These are phyloP conservation scores for Cytospora schulzeri DNA, from an alignment of 2,329 filamentous ascomycete species.

Conservation along the genomic window DNA sequence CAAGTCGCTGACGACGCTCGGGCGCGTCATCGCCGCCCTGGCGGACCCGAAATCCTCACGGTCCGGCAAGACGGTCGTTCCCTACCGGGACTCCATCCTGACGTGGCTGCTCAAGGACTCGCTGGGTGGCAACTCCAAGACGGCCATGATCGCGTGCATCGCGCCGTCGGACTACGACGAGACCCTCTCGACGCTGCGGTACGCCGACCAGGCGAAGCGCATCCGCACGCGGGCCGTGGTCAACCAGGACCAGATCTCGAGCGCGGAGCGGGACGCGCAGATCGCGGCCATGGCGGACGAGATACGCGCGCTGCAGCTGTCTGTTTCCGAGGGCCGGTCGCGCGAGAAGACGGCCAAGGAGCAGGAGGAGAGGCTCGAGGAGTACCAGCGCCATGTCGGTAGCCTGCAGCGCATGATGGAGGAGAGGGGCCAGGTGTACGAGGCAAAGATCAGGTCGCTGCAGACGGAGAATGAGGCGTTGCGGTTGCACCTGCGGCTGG, in stretches of 20 bases:
- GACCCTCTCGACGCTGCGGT: slow-evolving; percentile 91
- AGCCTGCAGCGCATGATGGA: slow-evolving; percentile 96
- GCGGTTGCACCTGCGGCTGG: slow-evolving; percentile 83
- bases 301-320: slow-evolving; percentile 83
- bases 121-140: slow-evolving; percentile 94
- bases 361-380: slow-evolving; percentile 83
- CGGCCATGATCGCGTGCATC: slow-evolving; percentile 98
- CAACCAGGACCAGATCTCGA: slow-evolving; percentile 92
- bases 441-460: slow-evolving; percentile 90
- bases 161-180: slow-evolving; percentile 96
- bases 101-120: slow-evolving; percentile 93
- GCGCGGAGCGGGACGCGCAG: slow-evolving; percentile 91
- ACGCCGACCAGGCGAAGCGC: slow-evolving; percentile 95
- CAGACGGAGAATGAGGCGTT: slow-evolving; percentile 90
- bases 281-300: slow-evolving; percentile 94
- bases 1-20: slow-evolving; percentile 94
- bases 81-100: slow-evolving; percentile 86
- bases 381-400: slow-evolving; percentile 88
- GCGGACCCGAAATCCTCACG: slow-evolving; percentile 70
- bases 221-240: slow-evolving; percentile 93
- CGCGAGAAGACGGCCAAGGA: slow-evolving; percentile 76
- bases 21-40: slow-evolving; percentile 91
- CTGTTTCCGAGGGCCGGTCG: slow-evolving; percentile 63
- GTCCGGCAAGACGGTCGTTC: slow-evolving; percentile 67
- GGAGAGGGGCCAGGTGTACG: slow-evolving; percentile 84